Percentiles rank a stretch among this genome's conserved stretches.
phyloP scores from a whole-genome alignment of 306 rosid species.

The Begonia fuchsioides region DNA sequence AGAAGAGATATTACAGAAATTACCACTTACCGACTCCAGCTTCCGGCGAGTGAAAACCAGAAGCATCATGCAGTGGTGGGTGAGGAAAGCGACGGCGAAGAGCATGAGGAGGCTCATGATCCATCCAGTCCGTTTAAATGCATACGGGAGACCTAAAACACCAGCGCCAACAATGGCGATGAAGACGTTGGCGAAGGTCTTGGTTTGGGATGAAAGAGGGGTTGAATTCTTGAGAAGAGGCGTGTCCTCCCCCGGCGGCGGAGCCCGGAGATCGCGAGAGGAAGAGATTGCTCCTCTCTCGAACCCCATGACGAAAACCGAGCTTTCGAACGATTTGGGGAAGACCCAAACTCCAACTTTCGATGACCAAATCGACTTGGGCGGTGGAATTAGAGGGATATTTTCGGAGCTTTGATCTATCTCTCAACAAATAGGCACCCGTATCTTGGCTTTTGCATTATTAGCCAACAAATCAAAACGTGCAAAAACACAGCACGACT shows the following conservation, averaged over 20 bases:
- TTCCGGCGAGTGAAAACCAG: constrained; percentile 33
- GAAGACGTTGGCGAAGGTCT: constrained; percentile 49
- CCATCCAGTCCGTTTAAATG: constrained; percentile 49
- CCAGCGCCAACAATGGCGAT: constrained; percentile 49
- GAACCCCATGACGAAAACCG: constrained; percentile 19
- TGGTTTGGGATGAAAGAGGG: constrained; percentile 23
- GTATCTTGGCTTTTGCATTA: too few species aligned
- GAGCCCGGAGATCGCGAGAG: constrained; percentile 10
- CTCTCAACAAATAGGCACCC: too few species aligned
- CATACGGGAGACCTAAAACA: constrained; percentile 40
- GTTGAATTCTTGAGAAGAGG: constrained; percentile 22
- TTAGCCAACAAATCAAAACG: too few species aligned
- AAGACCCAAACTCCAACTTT: too few species aligned
- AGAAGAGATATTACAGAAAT: constrained; percentile 18
- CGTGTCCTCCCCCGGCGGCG: constrained; percentile 29
- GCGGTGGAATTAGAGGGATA: background rate
- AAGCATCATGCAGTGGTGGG: constrained; percentile 46
- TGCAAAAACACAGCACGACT: too few species aligned
- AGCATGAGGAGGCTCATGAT: constrained; percentile 23
- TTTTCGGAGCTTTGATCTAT: too few species aligned
- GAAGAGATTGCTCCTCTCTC: constrained; percentile 15
- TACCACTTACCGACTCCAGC: constrained; percentile 19
- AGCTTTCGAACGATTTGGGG: constrained; percentile 1
- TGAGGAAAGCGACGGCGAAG: constrained; percentile 24
- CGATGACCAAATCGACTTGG: background rate